Evolutionary conservation across 225 moss, liverwort and hornwort genomes (phyloP).

Genomic region (Anthoceros angustus): DNA sequence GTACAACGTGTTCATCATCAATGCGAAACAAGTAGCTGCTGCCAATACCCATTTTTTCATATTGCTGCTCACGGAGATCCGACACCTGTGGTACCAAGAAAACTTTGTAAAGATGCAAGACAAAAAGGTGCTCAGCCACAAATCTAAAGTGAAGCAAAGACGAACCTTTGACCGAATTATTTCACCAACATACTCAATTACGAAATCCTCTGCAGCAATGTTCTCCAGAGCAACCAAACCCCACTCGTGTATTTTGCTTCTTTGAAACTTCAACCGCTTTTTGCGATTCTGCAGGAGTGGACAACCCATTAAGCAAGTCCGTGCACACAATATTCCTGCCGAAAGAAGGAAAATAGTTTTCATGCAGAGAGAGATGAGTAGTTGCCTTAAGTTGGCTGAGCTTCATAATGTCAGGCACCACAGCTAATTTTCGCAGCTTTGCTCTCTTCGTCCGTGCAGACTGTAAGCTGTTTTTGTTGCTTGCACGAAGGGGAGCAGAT

Average conservation of each 20-base stretch:
- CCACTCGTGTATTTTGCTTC: slow-evolving; percentile 88
- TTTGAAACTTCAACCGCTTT: slow-evolving; percentile 67
- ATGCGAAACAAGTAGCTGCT: slow-evolving; percentile 82
- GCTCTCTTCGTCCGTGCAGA: slow-evolving; percentile 85
- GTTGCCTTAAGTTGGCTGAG: slow-evolving; percentile 65
- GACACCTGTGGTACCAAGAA: slow-evolving; percentile 30
- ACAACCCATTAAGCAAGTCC: slow-evolving; percentile 1
- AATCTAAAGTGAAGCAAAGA: neutral
- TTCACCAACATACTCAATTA: slow-evolving; percentile 91
- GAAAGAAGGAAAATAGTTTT: neutral
- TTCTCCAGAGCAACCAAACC: slow-evolving; percentile 68
- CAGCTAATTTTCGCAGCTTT: slow-evolving; percentile 56
- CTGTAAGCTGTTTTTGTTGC: slow-evolving; percentile 19
- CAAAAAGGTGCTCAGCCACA: neutral
- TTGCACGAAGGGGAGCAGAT: slow-evolving; percentile 13
- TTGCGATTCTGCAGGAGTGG: slow-evolving; percentile 31
- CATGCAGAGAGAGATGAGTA: neutral
- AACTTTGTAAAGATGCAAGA: neutral
- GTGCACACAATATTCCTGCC: neutral
- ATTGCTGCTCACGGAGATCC: slow-evolving; percentile 48
- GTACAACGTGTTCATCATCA: slow-evolving; percentile 74
- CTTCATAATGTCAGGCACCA: slow-evolving; percentile 55
- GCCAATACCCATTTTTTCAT: slow-evolving; percentile 62
- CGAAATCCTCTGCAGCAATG: slow-evolving; percentile 79
- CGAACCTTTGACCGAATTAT: slow-evolving; percentile 50